Evolutionary conservation across 208 protist genomes (phyloP).

Genomic region (Trypanosoma melophagium): DNA sequence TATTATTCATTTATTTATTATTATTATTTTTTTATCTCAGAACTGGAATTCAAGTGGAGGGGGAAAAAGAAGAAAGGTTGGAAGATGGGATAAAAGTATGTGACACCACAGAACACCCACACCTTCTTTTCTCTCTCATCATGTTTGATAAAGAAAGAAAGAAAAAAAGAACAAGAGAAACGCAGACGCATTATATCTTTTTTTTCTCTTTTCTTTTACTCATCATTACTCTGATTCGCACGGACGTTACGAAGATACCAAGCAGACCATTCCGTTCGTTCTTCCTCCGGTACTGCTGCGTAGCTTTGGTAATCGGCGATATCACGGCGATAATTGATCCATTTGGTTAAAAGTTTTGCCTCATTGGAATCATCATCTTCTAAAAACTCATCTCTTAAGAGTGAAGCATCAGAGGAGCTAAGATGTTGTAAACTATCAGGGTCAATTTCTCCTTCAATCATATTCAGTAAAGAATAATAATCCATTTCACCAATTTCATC

Average conservation of each 20-base stretch:
- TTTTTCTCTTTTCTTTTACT: slow-evolving; percentile 6
- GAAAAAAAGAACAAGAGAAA: not conserved
- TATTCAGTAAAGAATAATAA: slow-evolving; percentile 25
- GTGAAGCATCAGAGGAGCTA: slow-evolving; percentile 31
- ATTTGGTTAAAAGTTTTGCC: slow-evolving; percentile 40
- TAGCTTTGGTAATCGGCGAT: slow-evolving; percentile 74
- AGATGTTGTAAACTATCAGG: slow-evolving; percentile 41
- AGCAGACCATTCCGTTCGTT: slow-evolving; percentile 66
- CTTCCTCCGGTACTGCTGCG: slow-evolving; percentile 55
- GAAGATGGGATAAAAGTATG: no score
- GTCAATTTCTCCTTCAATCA: slow-evolving; percentile 34
- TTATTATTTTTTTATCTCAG: no score
- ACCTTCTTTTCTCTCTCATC: no score
- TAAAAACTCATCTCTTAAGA: slow-evolving; percentile 61
- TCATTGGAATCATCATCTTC: slow-evolving; percentile 21
- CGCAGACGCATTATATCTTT: no score
- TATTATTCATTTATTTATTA: no score
- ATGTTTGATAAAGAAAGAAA: slow-evolving; percentile 3
- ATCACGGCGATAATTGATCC: slow-evolving; percentile 52
- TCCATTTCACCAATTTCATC: slow-evolving; percentile 30
- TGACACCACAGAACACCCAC: no score
- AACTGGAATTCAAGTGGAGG: no score
- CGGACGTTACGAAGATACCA: slow-evolving; percentile 79
- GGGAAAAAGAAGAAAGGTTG: no score
- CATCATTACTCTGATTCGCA: slow-evolving; percentile 12